Evolutionary conservation across 208 protist genomes (phyloP).

Genomic region (Wallacemonas sp.): DNA sequence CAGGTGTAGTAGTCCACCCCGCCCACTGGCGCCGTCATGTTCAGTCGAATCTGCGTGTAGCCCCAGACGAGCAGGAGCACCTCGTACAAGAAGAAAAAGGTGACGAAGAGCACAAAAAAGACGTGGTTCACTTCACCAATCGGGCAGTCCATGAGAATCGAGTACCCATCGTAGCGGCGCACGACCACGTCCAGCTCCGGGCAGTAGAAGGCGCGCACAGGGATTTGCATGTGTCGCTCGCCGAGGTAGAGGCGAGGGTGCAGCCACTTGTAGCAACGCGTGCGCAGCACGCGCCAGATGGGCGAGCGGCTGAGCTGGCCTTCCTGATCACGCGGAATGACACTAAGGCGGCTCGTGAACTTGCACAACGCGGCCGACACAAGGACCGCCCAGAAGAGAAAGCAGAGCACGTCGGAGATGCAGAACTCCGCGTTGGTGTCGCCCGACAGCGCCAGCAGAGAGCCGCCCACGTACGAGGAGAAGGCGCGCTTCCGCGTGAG

Average conservation of each 20-base stretch:
- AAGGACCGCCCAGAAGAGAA: conserved; percentile 33
- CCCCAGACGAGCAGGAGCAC: conserved; percentile 52
- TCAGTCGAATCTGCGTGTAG: conserved; percentile 34
- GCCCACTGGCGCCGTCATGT: conserved; percentile 20
- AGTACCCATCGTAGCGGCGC: conserved; percentile 76
- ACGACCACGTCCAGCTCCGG: conserved; percentile 67
- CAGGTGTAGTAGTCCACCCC: conserved; percentile 12
- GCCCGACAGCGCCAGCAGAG: not conserved
- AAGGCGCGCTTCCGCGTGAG: not conserved
- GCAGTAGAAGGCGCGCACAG: conserved; percentile 82
- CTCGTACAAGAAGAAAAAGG: conserved; percentile 48
- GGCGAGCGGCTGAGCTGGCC: conserved; percentile 45
- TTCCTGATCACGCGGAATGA: conserved; percentile 25
- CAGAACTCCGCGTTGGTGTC: not conserved
- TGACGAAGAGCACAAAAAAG: conserved; percentile 59
- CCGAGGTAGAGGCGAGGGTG: conserved; percentile 63
- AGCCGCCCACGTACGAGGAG: conserved; percentile 16
- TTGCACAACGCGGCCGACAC: conserved; percentile 44
- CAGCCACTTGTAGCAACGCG: conserved; percentile 57
- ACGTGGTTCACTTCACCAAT: conserved; percentile 67
- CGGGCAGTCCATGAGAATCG: conserved; percentile 63
- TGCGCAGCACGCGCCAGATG: conserved; percentile 57
- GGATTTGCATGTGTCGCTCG: conserved; percentile 62
- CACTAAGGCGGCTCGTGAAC: conserved; percentile 12
- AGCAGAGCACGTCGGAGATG: conserved; percentile 24